These are phyloP conservation scores for Dinochytrium kinnereticum DNA, from an alignment of 371 early-diverging fungal genomes.

Conservation along the genomic window DNA sequence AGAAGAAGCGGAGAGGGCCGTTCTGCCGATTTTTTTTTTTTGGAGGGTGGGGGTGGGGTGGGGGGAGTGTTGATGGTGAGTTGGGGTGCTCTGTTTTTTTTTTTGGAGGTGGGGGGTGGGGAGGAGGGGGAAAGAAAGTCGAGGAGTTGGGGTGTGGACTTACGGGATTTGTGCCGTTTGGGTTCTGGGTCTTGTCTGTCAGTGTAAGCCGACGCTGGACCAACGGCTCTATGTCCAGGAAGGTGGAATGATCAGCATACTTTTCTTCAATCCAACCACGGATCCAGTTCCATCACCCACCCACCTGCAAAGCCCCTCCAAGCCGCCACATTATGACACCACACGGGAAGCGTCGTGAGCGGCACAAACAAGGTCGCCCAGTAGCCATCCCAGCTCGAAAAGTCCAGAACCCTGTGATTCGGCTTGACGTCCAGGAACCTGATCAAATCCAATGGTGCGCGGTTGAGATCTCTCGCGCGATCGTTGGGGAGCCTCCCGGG, in stretches of 20 bases:
- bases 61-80: too few relatives aligned
- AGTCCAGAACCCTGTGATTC: conserved; percentile 26
- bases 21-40: too few relatives aligned
- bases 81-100: too few relatives aligned
- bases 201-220: conserved; percentile 24
- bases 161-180: conserved; percentile 31
- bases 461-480: not conserved
- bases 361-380: conserved; percentile 27
- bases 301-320: conserved; percentile 22
- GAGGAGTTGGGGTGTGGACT: too few relatives aligned
- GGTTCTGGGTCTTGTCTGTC: conserved; percentile 27
- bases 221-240: conserved; percentile 5
- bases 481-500: conserved; percentile 21
- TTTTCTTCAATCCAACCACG: too few relatives aligned
- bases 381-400: conserved; percentile 27
- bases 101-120: too few relatives aligned
- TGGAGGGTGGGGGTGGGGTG: too few relatives aligned
- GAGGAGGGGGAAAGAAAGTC: too few relatives aligned
- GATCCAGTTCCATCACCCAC: too few relatives aligned
- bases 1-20: conserved; percentile 29
- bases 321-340: conserved; percentile 23
- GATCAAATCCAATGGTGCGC: conserved; percentile 9
- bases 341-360: conserved; percentile 20
- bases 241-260: not conserved
- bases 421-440: conserved; percentile 20